These are phyloP conservation scores for Diaporthe velutina DNA, from an alignment of 2,329 filamentous ascomycete species.

Conservation along the genomic window DNA sequence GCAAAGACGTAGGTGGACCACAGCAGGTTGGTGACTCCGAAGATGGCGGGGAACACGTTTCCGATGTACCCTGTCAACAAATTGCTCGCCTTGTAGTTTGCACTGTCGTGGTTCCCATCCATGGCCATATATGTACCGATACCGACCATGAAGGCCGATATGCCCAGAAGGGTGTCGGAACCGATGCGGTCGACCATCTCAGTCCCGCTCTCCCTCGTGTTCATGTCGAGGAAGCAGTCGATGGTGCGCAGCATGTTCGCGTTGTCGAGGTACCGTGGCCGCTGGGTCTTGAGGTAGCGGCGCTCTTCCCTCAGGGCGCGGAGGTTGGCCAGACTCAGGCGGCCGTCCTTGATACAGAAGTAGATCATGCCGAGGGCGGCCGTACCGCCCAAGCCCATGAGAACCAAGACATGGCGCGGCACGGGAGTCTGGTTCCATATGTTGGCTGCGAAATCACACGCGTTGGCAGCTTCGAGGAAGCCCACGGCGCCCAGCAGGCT, in stretches of 20 bases:
- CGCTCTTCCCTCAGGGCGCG: constrained; percentile 58
- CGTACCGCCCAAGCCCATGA: constrained; percentile 67
- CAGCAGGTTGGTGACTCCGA: constrained; percentile 60
- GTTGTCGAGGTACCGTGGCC: constrained; percentile 40
- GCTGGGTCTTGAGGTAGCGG: constrained; percentile 46
- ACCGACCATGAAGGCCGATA: constrained; percentile 62
- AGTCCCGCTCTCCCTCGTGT: constrained; percentile 61
- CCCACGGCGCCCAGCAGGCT: constrained; percentile 52
- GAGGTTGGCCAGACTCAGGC: constrained; percentile 60
- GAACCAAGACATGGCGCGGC: constrained; percentile 59
- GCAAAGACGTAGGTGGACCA: constrained; percentile 61
- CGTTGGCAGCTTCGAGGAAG: constrained; percentile 68
- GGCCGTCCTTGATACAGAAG: constrained; percentile 60
- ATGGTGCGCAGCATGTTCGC: constrained; percentile 44
- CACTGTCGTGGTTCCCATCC: constrained; percentile 55
- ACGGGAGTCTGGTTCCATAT: constrained; percentile 67
- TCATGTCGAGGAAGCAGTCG: constrained; percentile 57
- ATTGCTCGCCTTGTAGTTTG: constrained; percentile 62
- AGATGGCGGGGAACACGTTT: constrained; percentile 62
- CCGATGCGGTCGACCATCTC: constrained; percentile 63
- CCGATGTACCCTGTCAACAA: constrained; percentile 68
- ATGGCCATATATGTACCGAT: constrained; percentile 67
- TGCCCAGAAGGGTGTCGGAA: constrained; percentile 65
- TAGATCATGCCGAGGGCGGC: constrained; percentile 58
- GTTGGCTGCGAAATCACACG: constrained; percentile 69